Base-by-base conservation (phyloP, 2,329 filamentous ascomycete species). In the Sclerotinia subarctica region DNA sequence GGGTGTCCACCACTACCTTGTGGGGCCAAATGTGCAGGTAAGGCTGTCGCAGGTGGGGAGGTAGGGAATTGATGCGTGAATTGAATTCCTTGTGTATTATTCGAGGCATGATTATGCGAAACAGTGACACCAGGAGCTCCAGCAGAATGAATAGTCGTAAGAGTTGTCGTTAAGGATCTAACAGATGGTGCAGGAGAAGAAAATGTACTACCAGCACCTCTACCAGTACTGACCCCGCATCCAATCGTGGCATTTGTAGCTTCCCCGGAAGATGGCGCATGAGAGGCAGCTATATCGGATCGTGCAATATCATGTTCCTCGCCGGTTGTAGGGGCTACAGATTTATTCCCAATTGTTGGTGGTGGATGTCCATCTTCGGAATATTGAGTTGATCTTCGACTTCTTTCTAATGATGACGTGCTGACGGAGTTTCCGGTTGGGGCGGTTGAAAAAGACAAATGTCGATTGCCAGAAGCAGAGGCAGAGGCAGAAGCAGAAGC, bases 101-200 rank as follows among this genome's bases (percentile, higher is more conserved):
- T 75, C 65, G 68, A 69, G 57, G 71, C 64, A 63, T 69, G 65
- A 77, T 81, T 69, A 79, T 81, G 74, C 81, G 83, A 72, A 69
- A 75, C 80, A 72, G 78, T 81, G 66, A 76, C 75, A 62, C 76
- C 79, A 26, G 82, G 83, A 65, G 86, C 87, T 5, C 87, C 86
- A 4, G 87, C 86, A 1, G 92, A 94, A 75, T 94, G 92, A 69
- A 96, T 93, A 0, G 92, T 96, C 0, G 92, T 95, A 67, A 96
- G 82, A 1, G 92, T 95, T 0, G 92, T 95, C 1, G 92, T 92
- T 66, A 96, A 82, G 2, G 91, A 94, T 70, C 88, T 89, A 59
- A 93, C 88, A 10, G 91, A 94, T 35, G 91, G 91, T 46, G 91
- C 90, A 1, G 92, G 91, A 17, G 91, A 94, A 24, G 91, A 94